A percentile compares a stretch with the other conserved stretches of the same genome.
These are phyloP conservation scores for Arthrobotrys pseudoclavata DNA, from an alignment of 2,329 filamentous ascomycete genomes.

Conservation along the genomic window DNA sequence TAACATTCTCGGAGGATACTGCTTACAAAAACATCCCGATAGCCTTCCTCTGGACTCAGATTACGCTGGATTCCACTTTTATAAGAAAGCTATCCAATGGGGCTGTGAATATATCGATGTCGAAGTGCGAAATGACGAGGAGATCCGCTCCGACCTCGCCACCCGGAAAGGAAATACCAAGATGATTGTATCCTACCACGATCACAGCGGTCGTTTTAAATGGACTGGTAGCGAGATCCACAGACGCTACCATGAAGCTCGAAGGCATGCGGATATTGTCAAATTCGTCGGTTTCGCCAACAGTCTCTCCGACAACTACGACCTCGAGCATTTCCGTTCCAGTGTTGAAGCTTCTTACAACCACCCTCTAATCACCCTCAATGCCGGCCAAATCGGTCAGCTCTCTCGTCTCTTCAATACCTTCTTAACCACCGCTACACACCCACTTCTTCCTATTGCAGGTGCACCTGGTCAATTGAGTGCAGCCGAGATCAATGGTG, in stretches of 20 bases:
- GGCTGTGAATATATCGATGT: slow-evolving; percentile 92
- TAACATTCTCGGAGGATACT: not conserved
- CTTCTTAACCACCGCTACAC: slow-evolving; percentile 88
- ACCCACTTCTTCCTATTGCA: slow-evolving; percentile 84
- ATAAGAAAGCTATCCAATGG: slow-evolving; percentile 82
- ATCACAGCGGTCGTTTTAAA: slow-evolving; percentile 85
- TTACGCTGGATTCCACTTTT: slow-evolving; percentile 71
- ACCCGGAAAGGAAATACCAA: slow-evolving; percentile 81
- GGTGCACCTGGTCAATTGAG: slow-evolving; percentile 84
- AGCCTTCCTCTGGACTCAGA: slow-evolving; percentile 57
- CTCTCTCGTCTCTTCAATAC: slow-evolving; percentile 86
- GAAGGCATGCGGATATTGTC: slow-evolving; percentile 83
- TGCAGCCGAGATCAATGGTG: slow-evolving; percentile 85
- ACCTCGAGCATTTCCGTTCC: slow-evolving; percentile 88
- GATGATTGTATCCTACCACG: slow-evolving; percentile 92
- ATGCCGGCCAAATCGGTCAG: slow-evolving; percentile 89
- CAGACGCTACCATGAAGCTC: slow-evolving; percentile 78
- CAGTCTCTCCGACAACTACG: slow-evolving; percentile 87
- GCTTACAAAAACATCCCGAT: slow-evolving; percentile 1
- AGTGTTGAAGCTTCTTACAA: slow-evolving; percentile 78
- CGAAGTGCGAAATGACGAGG: slow-evolving; percentile 86
- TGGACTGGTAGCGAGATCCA: slow-evolving; percentile 83
- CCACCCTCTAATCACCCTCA: slow-evolving; percentile 84
- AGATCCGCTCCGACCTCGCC: slow-evolving; percentile 77
- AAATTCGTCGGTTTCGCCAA: slow-evolving; percentile 91